Evolutionary conservation across 495 filamentous ascomycete genomes (phyloP).

Genomic region (Haplographium delicatum): DNA sequence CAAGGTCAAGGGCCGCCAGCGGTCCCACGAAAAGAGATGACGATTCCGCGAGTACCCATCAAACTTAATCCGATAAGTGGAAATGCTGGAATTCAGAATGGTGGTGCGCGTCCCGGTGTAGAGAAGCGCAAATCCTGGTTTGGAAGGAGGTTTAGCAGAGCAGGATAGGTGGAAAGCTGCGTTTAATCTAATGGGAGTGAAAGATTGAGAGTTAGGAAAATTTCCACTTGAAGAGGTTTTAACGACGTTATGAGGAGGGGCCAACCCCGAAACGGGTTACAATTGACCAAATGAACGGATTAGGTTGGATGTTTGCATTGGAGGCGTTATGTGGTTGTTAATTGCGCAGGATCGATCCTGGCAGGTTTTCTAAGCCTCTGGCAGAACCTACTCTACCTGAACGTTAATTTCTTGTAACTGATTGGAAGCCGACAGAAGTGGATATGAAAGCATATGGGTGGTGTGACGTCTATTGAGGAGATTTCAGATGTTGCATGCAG

Average conservation of each 20-base stretch:
- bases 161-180: slow-evolving; percentile 22
- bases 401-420: too few relatives aligned
- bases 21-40: slow-evolving; percentile 36
- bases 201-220: background rate
- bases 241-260: slow-evolving; percentile 14
- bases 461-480: too few relatives aligned
- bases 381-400: too few relatives aligned
- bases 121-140: slow-evolving; percentile 91
- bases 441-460: too few relatives aligned
- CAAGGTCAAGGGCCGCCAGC: slow-evolving; percentile 29
- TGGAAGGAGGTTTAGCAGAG: slow-evolving; percentile 72
- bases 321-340: slow-evolving; percentile 13
- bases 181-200: background rate
- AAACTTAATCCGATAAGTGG: slow-evolving; percentile 24
- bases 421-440: too few relatives aligned
- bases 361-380: background rate
- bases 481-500: too few relatives aligned
- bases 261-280: slow-evolving; percentile 3
- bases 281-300: slow-evolving; percentile 4
- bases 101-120: background rate
- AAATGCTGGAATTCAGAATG: slow-evolving; percentile 4
- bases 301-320: slow-evolving; percentile 16
- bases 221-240: slow-evolving; percentile 2
- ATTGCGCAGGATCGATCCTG: slow-evolving; percentile 2
- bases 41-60: slow-evolving; percentile 26